These are phyloP conservation scores for Vaccinium myrtillus DNA, from an alignment of 148 eudicot species.

Conservation along the genomic window DNA sequence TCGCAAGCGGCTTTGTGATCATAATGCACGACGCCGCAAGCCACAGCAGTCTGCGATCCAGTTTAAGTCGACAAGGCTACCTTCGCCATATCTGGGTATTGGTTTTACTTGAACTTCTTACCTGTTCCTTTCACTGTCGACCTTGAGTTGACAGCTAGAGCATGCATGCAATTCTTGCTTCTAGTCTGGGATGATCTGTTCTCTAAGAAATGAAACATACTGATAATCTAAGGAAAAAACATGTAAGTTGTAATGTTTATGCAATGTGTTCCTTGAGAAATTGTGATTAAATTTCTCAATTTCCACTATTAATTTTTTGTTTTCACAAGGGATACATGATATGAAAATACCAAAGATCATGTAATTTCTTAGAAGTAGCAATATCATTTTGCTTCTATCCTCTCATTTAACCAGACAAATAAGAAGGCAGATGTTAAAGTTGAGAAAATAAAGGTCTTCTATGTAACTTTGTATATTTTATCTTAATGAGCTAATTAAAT, in stretches of 20 bases:
- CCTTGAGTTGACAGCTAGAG: not conserved
- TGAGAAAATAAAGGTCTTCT: not conserved
- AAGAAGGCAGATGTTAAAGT: not conserved
- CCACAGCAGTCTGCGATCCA: slow-evolving; percentile 71
- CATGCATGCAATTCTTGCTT: not conserved
- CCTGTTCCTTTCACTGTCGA: not conserved
- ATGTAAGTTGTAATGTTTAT: not conserved
- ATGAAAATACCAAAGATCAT: not conserved
- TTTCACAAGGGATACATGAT: not conserved
- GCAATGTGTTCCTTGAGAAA: not conserved
- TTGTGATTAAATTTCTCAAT: not conserved
- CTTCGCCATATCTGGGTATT: slow-evolving; percentile 57
- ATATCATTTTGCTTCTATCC: not conserved
- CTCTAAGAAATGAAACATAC: not conserved
- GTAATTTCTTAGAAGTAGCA: not conserved
- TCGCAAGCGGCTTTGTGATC: slow-evolving; percentile 87
- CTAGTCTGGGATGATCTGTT: not conserved
- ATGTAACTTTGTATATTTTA: not conserved
- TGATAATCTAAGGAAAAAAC: not conserved
- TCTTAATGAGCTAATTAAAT: not conserved
- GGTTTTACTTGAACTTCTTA: not conserved
- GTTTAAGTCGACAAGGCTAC: slow-evolving; percentile 53
- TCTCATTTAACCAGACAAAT: not conserved
- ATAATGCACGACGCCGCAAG: slow-evolving; percentile 90
- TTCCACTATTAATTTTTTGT: not conserved